Evolutionary conservation across 1,139 yeast species (phyloP), one percentile per base, ranked within the genome.

Genomic region (Candida glucosophila): DNA sequence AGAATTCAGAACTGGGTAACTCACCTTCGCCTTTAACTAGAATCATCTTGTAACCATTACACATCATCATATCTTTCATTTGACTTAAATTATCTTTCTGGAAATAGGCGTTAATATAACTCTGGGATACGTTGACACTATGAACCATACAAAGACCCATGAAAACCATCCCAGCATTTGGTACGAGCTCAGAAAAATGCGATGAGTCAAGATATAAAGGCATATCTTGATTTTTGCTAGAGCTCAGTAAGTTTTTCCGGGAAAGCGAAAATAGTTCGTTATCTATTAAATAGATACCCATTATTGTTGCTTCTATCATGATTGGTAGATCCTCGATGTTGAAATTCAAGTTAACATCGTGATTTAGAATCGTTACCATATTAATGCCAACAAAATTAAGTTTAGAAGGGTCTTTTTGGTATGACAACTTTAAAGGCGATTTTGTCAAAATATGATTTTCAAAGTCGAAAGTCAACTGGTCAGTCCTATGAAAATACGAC

Each of bases 1-100:
- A 34, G 10, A 59, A 34, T 29, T 64, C 71, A 12, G 50, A 38
- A 4, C 39, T 27, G 1, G 69, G 67, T 1, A 62, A 35, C 25
- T 75, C 82, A 1, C 85, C 72, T 22, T 75, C 68, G 2, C 92
- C 92, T 35, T 83, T 66, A 0, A 73, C 62, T 1, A 83, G 32
- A 0, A 79, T 32, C 24, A 76, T 43, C 23, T 59, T 58, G 22
- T 41, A 43, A 0, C 58, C 56, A 2, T 46, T 35, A 4, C 14
- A 9, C 23, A 22, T 22, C 12, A 49, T 32, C 13, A 32, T 30
- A 13, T 20, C 22, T 14, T 20, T 37, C 17, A 50, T 31, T 12
- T 12, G 28, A 8, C 28, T 32, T 16, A 22, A 32, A 7, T 31
- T 36, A 7, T 52, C 37, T 1, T 49, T 30, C 0, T 92, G 85